Percentiles rank a stretch among this genome's conserved stretches.
phyloP scores from a whole-genome alignment of 1,139 yeast genomes.

The Geotrichum aggregatum region DNA sequence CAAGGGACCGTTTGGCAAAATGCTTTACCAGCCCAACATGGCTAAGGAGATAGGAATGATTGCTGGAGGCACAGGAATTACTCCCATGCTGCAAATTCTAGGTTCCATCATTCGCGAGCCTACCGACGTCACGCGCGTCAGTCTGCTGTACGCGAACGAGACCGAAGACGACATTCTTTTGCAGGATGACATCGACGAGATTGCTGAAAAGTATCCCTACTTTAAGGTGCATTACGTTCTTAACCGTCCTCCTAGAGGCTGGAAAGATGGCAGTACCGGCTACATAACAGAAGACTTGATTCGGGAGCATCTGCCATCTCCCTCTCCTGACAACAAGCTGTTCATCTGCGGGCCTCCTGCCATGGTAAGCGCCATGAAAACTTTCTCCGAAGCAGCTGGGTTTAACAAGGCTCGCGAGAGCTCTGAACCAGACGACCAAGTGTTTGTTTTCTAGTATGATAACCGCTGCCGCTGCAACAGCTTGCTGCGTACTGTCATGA shows the following conservation, averaged over 20 bases:
- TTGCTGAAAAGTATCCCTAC: constrained; percentile 60
- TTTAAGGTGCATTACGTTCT: constrained; percentile 71
- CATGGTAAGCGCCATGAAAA: constrained; percentile 75
- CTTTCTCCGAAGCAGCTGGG: constrained; percentile 72
- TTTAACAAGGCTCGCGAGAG: constrained; percentile 86
- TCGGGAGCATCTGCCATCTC: constrained; percentile 60
- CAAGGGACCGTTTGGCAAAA: constrained; percentile 89
- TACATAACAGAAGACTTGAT: constrained; percentile 76
- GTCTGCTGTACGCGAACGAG: constrained; percentile 69
- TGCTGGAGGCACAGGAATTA: constrained; percentile 92
- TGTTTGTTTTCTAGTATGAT: constrained; percentile 73
- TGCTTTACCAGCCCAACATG: constrained; percentile 76
- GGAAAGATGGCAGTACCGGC: constrained; percentile 75
- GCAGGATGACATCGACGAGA: constrained; percentile 67
- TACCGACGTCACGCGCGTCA: constrained; percentile 64
- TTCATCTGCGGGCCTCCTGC: constrained; percentile 95
- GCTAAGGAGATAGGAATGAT: constrained; percentile 71
- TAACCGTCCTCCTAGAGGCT: constrained; percentile 62
- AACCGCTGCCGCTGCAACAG: too few relatives aligned
- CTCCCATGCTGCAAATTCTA: constrained; percentile 87
- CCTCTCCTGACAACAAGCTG: constrained; percentile 62
- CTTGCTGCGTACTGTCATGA: too few relatives aligned
- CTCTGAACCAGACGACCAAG: constrained; percentile 88
- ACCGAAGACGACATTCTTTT: constrained; percentile 70
- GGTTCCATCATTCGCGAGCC: constrained; percentile 72